Conservation (phyloP, 371 early-diverging fungal genomes). For the Chytridiales sp. region DNA sequence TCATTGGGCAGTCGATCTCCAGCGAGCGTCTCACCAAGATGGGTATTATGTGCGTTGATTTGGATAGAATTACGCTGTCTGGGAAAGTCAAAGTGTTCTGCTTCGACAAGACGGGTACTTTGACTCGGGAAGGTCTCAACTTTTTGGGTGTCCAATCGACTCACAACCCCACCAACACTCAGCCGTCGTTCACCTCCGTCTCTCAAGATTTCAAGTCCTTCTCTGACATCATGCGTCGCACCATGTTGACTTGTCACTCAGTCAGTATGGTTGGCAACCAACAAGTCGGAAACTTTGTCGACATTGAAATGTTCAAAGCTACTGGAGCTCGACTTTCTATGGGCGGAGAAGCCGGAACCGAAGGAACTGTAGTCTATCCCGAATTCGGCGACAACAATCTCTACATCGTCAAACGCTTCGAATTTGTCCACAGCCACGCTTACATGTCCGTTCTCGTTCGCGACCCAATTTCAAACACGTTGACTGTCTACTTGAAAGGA, state of each 20-base stretch:
- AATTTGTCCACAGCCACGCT: conserved; percentile 81
- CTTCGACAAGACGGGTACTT: conserved; percentile 87
- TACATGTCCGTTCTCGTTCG: conserved; percentile 81
- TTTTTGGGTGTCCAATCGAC: conserved; percentile 52
- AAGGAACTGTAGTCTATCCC: conserved; percentile 31
- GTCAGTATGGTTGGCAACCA: conserved; percentile 65
- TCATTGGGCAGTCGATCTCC: conserved; percentile 90
- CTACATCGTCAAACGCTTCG: conserved; percentile 66
- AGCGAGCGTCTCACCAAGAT: conserved; percentile 64
- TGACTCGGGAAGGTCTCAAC: conserved; percentile 76
- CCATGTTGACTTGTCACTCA: conserved; percentile 80
- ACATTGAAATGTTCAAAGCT: conserved; percentile 86
- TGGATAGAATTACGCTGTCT: conserved; percentile 79
- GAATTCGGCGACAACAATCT: conserved; percentile 17
- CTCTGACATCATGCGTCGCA: conserved; percentile 54
- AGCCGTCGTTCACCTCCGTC: conserved; percentile 37
- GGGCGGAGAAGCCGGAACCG: conserved; percentile 46
- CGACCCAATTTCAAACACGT: conserved; percentile 41
- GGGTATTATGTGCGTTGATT: conserved; percentile 73
- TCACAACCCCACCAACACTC: conserved; percentile 2
- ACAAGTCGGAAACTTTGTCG: conserved; percentile 87
- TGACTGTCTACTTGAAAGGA: conserved; percentile 69
- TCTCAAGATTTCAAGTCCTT: conserved; percentile 37
- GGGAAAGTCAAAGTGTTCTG: conserved; percentile 91
- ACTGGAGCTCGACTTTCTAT: conserved; percentile 54